Evolutionary conservation across 306 rosid species (phyloP), one percentile per base, ranked within the genome.

Genomic region (Biancaea sappan): DNA sequence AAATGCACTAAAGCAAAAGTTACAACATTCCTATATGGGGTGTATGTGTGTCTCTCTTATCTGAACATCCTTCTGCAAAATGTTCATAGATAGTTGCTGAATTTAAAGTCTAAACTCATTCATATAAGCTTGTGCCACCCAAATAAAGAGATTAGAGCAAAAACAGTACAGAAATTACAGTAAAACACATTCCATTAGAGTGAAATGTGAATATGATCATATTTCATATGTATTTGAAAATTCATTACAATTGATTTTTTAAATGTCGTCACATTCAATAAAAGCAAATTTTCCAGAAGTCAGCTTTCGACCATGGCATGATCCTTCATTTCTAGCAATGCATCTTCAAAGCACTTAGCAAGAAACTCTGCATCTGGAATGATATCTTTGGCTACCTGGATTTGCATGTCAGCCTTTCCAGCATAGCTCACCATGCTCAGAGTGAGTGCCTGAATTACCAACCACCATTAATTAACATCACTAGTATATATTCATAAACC

Each of bases 381-480:
- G 80, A 94, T 85, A 37, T 94, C 93, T 80, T 94, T 94, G 61
- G 96, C 94, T 81, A 90, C 98, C 83, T 87, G 81, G 58, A 94
- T 86, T 80, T 94, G 97, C 96, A 94, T 86, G 70, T 94, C 96
- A 21, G 94, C 98, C 70, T 75, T 87, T 60, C 90, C 96, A 43
- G 85, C 97, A 76, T 94, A 94, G 82, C 96, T 94, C 82, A 94
- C 71, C 98, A 94, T 87, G 75, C 88, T 90, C 93, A 94, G 76
- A 40, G 82, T 76, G 44, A 94, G 86, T 40, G 96, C 97, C 97
- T 91, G 86, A 82, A 65, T 69, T 41, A 52, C 44, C 77, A 78
- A 43, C 79, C 84, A 77, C 25, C 18, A 5, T 46, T 72, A 59
- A 63, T 35, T 66, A 54, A 66, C 38, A 46, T 43, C 13, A 28